Evolutionary conservation across 371 early-diverging fungal genomes (phyloP), one percentile per base, ranked within the genome.

Genomic region (Haplosporangium sp.): DNA sequence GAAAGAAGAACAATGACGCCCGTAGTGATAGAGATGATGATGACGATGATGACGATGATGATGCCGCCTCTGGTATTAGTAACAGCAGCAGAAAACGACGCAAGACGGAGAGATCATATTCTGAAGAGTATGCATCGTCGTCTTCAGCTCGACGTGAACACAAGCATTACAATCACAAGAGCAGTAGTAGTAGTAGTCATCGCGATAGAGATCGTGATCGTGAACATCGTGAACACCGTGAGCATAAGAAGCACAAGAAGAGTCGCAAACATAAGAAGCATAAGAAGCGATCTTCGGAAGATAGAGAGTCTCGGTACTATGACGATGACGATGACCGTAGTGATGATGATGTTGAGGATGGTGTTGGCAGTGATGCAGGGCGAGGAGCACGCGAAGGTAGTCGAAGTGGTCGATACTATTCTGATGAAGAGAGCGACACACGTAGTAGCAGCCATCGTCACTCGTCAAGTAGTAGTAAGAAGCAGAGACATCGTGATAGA

Each of bases 171-270:
- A 65, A 61, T 47, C 68, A 53, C 48, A 66, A 65, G 44, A 63
- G 76, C 19, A 64, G 76, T 17, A 64, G 61, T 13, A 11, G 52
- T 39, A 53, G 52, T 38, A 50, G 50, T n/a, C 50, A 63, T 15
- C 58, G 61, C 15, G 59, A 39, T 19, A 38, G 63, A 20, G 55
- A 63, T 20, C 44, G 45, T 17, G 63, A 62, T 44, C 38, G 63
- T 4, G 74, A 69, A 37, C 61, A 69, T 17, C 74, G 74, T 1
- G 74, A 74, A 13, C 69, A 71, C 27, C 71, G 72, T 17, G 72
- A 72, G 52, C 77, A 77, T 65, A 79, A 74, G 79, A 79, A 74
- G 52, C 79, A 79, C 67, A 79, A 79, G 67, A 79, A 74, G 74
- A 73, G 74, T 42, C 57, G 60, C 38, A 79, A 74, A 64, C 74